Base-by-base conservation (phyloP, 768 basidiomycete species). In the Suillus fuscotomentosus region DNA sequence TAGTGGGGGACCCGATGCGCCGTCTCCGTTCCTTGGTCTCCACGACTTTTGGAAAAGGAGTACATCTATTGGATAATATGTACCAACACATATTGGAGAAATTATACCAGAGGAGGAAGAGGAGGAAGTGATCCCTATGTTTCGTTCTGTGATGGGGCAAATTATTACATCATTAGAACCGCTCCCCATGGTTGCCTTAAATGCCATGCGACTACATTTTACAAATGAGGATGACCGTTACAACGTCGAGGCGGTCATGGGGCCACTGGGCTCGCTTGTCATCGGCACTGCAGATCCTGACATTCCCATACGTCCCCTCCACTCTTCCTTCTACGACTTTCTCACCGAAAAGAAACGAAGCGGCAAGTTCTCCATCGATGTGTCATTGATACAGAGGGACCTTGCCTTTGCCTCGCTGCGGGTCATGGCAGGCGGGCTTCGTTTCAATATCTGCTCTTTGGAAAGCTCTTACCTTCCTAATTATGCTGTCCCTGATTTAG, bases 401-500 rank as follows among this genome's bases (percentile, higher is more conserved):
- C 69, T 79, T 3, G 69, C 72, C 5, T 43, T 61, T 10, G 66
- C 68, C 20, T 75, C 69, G 11, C 61, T 80, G 10, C 54, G 60
- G 2, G 56, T 74, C 14, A 75, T 80, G 78, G 65, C 72, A 5
- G 43, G 55, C 20, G 56, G 65, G 14, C 70, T 80, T 15, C 62
- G 63, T 55, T 80, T 81, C 69, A 77, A 80, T 61, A 78, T 81
- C 15, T 77, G 73, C 67, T 47, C 73, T 10, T 61, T 80, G 17
- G 65, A 70, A 45, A 74, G 68, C 14, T 79, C 78, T 2, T 71
- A 74, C 60, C 31, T 70, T 7, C 65, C 47, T 7, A 77, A 80
- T 62, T 60, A 55, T 36, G 70, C 77, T 17, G 61, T 78, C 17
- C 22, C 31, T n/a, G 56, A 55, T 53, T 27, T 56, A 13, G 39